Evolutionary conservation across 1,284 basidiomycete species (phyloP).

Genomic region (Austroboletus novae-zelandiae): DNA sequence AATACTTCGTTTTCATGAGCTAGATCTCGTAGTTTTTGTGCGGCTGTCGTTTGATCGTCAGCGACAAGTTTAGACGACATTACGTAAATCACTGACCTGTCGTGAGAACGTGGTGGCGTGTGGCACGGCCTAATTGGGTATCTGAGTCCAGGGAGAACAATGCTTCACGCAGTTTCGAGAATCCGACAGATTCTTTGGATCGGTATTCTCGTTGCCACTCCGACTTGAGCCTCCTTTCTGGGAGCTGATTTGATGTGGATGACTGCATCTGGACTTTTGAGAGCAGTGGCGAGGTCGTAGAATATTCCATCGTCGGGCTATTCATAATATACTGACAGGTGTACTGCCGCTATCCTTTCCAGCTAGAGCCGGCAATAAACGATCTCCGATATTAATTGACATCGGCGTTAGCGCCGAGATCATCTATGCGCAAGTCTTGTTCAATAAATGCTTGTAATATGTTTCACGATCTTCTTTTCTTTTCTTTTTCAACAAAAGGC

Average conservation of each 20-base stretch:
- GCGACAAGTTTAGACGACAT: not conserved
- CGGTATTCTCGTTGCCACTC: slow-evolving; percentile 33
- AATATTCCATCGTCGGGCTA: no score
- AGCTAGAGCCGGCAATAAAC: no score
- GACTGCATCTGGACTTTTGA: slow-evolving; percentile 1
- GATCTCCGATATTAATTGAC: no score
- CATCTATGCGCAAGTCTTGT: no score
- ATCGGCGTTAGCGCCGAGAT: no score
- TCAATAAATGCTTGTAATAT: no score
- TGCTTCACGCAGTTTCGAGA: slow-evolving; percentile 28
- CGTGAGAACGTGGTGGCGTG: slow-evolving; percentile 29
- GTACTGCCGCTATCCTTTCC: no score
- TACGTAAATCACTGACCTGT: slow-evolving; percentile 18
- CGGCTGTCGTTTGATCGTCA: slow-evolving; percentile 15
- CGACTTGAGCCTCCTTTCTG: slow-evolving; percentile 21
- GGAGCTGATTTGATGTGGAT: not conserved
- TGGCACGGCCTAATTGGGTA: slow-evolving; percentile 25
- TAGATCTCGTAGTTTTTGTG: slow-evolving; percentile 24
- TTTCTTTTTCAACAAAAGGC: no score
- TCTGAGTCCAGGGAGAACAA: slow-evolving; percentile 26
- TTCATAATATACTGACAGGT: no score
- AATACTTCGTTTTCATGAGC: slow-evolving; percentile 23
- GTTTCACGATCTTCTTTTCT: no score
- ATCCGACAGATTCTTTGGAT: slow-evolving; percentile 32
- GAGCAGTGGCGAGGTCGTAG: no score